Conservation (phyloP, 1,139 yeast species). For the Scheffersomyces insectosa region DNA sequence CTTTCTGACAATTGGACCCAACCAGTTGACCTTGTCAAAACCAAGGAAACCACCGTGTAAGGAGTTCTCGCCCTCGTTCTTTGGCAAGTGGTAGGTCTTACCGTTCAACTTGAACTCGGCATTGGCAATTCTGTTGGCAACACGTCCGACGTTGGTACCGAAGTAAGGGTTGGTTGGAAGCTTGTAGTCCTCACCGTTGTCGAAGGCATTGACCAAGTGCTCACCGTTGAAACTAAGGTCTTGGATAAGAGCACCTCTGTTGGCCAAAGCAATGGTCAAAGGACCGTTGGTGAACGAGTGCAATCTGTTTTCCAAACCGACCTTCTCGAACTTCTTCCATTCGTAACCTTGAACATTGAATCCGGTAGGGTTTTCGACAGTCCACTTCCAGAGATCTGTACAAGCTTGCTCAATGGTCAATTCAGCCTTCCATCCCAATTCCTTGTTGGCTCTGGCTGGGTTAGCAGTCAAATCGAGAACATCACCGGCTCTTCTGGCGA, state of each 20-base stretch:
- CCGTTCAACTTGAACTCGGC: slow-evolving; percentile 47
- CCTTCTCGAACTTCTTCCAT: slow-evolving; percentile 33
- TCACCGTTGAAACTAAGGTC: slow-evolving; percentile 36
- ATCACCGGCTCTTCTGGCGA: slow-evolving; percentile 75
- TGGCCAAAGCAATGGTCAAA: slow-evolving; percentile 47
- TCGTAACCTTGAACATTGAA: slow-evolving; percentile 42
- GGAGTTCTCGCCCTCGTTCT: slow-evolving; percentile 44
- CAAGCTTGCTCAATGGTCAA: slow-evolving; percentile 65
- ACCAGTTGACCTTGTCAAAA: slow-evolving; percentile 49
- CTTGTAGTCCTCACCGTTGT: slow-evolving; percentile 36
- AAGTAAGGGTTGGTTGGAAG: slow-evolving; percentile 47
- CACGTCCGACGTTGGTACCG: slow-evolving; percentile 66
- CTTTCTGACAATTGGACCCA: slow-evolving; percentile 50
- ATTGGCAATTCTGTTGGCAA: slow-evolving; percentile 58
- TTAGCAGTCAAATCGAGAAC: slow-evolving; percentile 75
- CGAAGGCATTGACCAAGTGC: slow-evolving; percentile 36
- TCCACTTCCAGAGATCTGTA: slow-evolving; percentile 78
- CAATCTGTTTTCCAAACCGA: slow-evolving; percentile 34
- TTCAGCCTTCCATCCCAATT: slow-evolving; percentile 66
- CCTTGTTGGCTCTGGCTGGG: slow-evolving; percentile 64
- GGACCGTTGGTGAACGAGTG: slow-evolving; percentile 38
- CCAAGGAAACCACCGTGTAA: slow-evolving; percentile 57
- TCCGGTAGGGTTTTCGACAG: slow-evolving; percentile 68
- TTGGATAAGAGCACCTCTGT: slow-evolving; percentile 56
- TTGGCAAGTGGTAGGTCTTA: slow-evolving; percentile 36